phyloP scores from a whole-genome alignment of 192 early-diverging fungal species.

The Piromyces sp. region DNA sequence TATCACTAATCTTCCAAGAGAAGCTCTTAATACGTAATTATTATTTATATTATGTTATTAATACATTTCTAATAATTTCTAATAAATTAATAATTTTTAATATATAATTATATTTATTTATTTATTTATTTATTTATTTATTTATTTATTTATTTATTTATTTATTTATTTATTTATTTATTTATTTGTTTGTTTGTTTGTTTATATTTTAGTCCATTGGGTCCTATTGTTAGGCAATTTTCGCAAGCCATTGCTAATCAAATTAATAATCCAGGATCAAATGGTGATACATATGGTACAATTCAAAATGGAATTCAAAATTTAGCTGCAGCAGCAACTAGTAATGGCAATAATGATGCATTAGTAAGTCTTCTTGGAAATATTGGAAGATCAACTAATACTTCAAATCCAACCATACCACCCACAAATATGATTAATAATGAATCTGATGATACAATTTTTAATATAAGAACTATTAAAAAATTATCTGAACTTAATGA shows the following conservation, averaged over 20 bases:
- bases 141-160: too few relatives aligned
- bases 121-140: too few relatives aligned
- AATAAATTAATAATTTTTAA: too few relatives aligned
- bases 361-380: background rate
- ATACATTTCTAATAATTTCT: too few relatives aligned
- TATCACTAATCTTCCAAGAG: slow-evolving; percentile 56
- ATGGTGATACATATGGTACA: slow-evolving; percentile 6
- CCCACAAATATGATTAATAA: too few relatives aligned
- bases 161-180: background rate
- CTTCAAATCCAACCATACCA: slow-evolving; percentile 1
- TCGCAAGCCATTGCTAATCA: background rate
- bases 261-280: background rate
- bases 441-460: too few relatives aligned
- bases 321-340: slow-evolving; percentile 1
- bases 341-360: background rate
- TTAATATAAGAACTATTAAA: slow-evolving; percentile 11
- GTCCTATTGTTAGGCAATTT: background rate
- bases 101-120: too few relatives aligned
- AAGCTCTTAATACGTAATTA: slow-evolving; percentile 34
- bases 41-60: too few relatives aligned
- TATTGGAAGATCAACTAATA: slow-evolving; percentile 9
- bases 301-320: slow-evolving; percentile 11
- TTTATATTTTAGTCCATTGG: slow-evolving; percentile 20
- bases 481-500: slow-evolving; percentile 18
- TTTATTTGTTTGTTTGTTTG: too few relatives aligned